Evolutionary conservation across 225 moss, liverwort and hornwort species (phyloP), one percentile per base, ranked within the genome.

Genomic region (Polytrichum commune): DNA sequence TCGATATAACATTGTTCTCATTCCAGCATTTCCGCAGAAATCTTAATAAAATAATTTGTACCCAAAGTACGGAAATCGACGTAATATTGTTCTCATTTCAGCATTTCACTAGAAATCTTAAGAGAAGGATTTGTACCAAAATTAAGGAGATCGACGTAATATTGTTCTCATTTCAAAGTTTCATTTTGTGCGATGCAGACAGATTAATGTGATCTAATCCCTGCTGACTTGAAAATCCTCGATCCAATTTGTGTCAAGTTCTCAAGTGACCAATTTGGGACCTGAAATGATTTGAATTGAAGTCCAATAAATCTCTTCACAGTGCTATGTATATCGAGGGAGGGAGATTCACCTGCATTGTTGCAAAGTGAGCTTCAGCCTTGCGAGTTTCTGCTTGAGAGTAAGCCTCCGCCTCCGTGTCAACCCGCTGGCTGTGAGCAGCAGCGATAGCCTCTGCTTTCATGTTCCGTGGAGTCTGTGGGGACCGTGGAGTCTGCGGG

Each of bases 401-500:
- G 76, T 84, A 87, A 2, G 81, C 69, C 7, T 67, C 81, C 3
- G 81, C 84, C 65, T 87, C 87, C 27, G 72, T 5, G 19, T 75
- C 81, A 32, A 87, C 84, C 64, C 87, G 77, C 28, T 70, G 75
- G 60, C 28, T 87, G 73, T 87, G 84, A 19, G 87, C 87, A 62
- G 77, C 81, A 28, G 84, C 84, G 6, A 73, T 60, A 22, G 87
- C 81, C 70, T 87, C 87, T 1, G 81, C 87, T 65, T 81, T 84
- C 74, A 74, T 23, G 2, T 81, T 87, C 60, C 86, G 61, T 30
- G 46, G 46, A 46, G 75, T 13, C 6, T 65, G 72, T 55, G 86
- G 86, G 0, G 87, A 87, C 23, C 0, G 27, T 19, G 78, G 71
- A 46, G 75, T 13, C 6, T 65, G 72, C 60, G 86, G 86, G 0